Percentiles rank a stretch among this genome's conserved stretches.
Conservation (phyloP, 371 early-diverging fungal species). For the Mortierella sp. region DNA sequence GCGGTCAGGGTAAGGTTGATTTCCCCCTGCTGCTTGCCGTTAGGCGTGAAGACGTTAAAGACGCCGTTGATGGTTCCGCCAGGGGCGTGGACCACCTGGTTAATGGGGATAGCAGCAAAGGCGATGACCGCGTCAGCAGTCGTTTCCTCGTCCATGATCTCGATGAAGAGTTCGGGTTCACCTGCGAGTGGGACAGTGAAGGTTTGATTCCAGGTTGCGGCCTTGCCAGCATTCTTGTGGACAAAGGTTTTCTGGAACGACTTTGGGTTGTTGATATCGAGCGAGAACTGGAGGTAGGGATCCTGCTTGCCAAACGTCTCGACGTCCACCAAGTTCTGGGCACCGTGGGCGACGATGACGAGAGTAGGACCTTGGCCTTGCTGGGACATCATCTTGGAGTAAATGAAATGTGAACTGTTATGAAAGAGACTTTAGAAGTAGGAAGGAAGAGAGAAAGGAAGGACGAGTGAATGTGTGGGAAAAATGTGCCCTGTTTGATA, state of each 20-base stretch:
- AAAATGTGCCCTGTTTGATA: neutral
- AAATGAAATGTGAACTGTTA: neutral
- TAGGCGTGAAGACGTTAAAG: conserved; percentile 61
- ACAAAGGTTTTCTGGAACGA: conserved; percentile 66
- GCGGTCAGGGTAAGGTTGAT: conserved; percentile 62
- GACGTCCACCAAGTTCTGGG: conserved; percentile 56
- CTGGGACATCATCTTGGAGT: conserved; percentile 6
- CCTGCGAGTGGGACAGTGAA: conserved; percentile 60
- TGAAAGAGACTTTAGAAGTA: neutral
- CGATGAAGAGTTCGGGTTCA: conserved; percentile 64
- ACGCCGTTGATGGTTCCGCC: conserved; percentile 61
- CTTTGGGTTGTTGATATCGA: conserved; percentile 58
- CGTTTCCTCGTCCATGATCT: conserved; percentile 66
- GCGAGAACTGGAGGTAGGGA: conserved; percentile 65
- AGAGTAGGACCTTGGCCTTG: conserved; percentile 48
- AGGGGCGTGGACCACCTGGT: conserved; percentile 63
- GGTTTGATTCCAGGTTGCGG: conserved; percentile 68
- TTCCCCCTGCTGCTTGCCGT: conserved; percentile 62
- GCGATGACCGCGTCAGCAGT: conserved; percentile 64
- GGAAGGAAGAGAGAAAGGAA: neutral
- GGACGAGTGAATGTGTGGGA: neutral
- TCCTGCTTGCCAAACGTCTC: conserved; percentile 70
- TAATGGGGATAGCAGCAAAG: conserved; percentile 71
- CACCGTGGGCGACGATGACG: conserved; percentile 57
- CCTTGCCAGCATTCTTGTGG: conserved; percentile 65